Evolutionary conservation across 1,284 basidiomycete genomes (phyloP).

Genomic region (Tetrapyrgos nigripes): DNA sequence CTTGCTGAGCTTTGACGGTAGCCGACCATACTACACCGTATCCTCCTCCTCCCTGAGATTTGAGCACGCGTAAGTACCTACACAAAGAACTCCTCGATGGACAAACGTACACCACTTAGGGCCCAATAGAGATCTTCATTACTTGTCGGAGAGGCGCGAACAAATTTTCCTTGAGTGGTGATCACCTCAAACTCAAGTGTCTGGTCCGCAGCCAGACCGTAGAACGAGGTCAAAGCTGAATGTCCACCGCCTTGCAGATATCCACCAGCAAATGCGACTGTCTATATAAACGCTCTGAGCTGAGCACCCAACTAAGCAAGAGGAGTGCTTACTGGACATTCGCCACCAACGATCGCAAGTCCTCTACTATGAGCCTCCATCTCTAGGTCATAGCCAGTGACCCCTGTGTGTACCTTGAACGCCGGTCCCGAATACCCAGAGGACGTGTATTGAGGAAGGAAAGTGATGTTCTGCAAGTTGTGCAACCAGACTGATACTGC

Average conservation of each 20-base stretch:
- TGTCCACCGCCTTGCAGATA: conserved; percentile 33
- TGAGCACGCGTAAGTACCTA: not conserved
- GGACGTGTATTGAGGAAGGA: conserved; percentile 18
- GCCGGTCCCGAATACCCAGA: conserved; percentile 19
- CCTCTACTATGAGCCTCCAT: conserved; percentile 19
- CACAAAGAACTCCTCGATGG: too few species aligned
- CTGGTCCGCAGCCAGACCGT: conserved; percentile 31
- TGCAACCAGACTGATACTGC: conserved; percentile 28
- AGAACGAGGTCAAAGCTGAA: conserved; percentile 14
- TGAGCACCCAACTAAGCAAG: too few species aligned
- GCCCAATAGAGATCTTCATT: conserved; percentile 26
- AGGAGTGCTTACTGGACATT: conserved; percentile 30
- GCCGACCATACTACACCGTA: conserved; percentile 26
- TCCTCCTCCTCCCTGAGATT: conserved; percentile 21
- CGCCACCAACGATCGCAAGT: conserved; percentile 26
- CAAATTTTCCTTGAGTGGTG: conserved; percentile 17
- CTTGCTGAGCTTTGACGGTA: conserved; percentile 21
- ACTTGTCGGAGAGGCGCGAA: conserved; percentile 20
- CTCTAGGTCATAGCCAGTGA: conserved; percentile 19
- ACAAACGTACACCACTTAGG: conserved; percentile 23
- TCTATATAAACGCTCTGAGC: conserved; percentile 16
- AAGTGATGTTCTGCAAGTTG: conserved; percentile 19
- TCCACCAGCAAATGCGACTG: conserved; percentile 32
- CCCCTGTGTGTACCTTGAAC: conserved; percentile 21
- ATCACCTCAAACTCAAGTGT: conserved; percentile 30